Conservation (phyloP, 192 early-diverging fungal species). For the Allomyces javanicus region DNA sequence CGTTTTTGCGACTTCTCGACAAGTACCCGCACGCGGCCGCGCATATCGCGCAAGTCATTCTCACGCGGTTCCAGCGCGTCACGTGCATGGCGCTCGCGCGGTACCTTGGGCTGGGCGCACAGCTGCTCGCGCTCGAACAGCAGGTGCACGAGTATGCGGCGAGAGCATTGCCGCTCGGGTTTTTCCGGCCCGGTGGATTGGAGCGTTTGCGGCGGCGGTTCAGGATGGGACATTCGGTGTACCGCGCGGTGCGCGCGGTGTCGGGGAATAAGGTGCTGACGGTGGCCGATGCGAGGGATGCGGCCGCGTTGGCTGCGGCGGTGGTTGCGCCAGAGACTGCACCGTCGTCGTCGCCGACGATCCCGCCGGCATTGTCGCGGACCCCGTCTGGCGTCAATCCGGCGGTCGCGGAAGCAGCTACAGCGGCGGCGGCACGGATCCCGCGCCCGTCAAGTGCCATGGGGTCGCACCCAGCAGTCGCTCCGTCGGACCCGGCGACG, state of each 20-base stretch:
- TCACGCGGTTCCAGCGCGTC: slow-evolving; percentile 87
- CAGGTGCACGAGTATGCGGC: slow-evolving; percentile 1
- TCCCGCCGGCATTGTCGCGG: too few relatives aligned
- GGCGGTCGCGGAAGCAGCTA: too few relatives aligned
- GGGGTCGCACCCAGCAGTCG: too few relatives aligned
- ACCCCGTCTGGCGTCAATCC: too few relatives aligned
- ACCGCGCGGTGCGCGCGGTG: not conserved
- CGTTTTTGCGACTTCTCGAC: slow-evolving; percentile 69
- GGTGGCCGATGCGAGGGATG: too few relatives aligned
- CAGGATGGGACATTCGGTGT: not conserved
- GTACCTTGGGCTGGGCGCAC: slow-evolving; percentile 69
- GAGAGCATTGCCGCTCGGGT: slow-evolving; percentile 6
- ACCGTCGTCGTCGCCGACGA: too few relatives aligned
- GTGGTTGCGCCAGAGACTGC: too few relatives aligned
- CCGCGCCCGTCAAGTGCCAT: too few relatives aligned
- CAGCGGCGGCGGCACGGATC: too few relatives aligned
- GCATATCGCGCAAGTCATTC: slow-evolving; percentile 85
- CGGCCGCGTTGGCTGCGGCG: too few relatives aligned
- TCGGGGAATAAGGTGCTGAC: too few relatives aligned
- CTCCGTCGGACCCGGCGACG: too few relatives aligned
- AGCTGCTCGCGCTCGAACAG: slow-evolving; percentile 22
- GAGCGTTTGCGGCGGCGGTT: slow-evolving; percentile 32
- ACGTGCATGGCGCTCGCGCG: slow-evolving; percentile 76
- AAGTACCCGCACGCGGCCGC: slow-evolving; percentile 84
- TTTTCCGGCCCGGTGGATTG: slow-evolving; percentile 28